These are phyloP conservation scores for Priceomyces melissophilus DNA, from an alignment of 805 yeast species.

Conservation along the genomic window DNA sequence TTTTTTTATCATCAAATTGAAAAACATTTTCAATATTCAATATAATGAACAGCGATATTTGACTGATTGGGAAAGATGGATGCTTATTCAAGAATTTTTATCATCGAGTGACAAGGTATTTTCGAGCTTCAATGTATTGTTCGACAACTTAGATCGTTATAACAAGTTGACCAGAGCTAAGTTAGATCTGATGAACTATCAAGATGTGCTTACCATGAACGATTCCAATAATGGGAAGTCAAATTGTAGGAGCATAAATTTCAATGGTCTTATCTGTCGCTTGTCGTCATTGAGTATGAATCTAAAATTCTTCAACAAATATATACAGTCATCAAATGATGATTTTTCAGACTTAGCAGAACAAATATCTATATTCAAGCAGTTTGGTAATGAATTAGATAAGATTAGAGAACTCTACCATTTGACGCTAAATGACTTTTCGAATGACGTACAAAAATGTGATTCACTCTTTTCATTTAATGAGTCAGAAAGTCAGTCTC, in stretches of 20 bases:
- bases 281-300: slow-evolving; percentile 31
- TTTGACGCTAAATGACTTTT: slow-evolving; percentile 25
- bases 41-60: slow-evolving; percentile 5
- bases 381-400: slow-evolving; percentile 31
- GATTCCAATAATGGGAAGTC: background rate
- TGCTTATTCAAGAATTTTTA: slow-evolving; percentile 17
- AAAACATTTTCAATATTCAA: slow-evolving; percentile 16
- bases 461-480: background rate
- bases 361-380: slow-evolving; percentile 32
- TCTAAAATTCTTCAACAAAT: slow-evolving; percentile 35
- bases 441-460: slow-evolving; percentile 11
- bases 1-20: slow-evolving; percentile 29
- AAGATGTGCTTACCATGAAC: slow-evolving; percentile 13
- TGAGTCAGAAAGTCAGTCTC: background rate
- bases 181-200: slow-evolving; percentile 9
- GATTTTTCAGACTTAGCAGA: slow-evolving; percentile 26
- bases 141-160: slow-evolving; percentile 24
- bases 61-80: slow-evolving; percentile 14
- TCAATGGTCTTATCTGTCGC: slow-evolving; percentile 27
- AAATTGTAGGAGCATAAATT: slow-evolving; percentile 10
- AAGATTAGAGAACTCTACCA: slow-evolving; percentile 28
- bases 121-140: slow-evolving; percentile 17
- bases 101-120: slow-evolving; percentile 20
- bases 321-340: slow-evolving; percentile 26
- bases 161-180: slow-evolving; percentile 2